phyloP scores from a whole-genome alignment of 2,329 filamentous ascomycete genomes.

The Penicillium aurantiogriseum region DNA sequence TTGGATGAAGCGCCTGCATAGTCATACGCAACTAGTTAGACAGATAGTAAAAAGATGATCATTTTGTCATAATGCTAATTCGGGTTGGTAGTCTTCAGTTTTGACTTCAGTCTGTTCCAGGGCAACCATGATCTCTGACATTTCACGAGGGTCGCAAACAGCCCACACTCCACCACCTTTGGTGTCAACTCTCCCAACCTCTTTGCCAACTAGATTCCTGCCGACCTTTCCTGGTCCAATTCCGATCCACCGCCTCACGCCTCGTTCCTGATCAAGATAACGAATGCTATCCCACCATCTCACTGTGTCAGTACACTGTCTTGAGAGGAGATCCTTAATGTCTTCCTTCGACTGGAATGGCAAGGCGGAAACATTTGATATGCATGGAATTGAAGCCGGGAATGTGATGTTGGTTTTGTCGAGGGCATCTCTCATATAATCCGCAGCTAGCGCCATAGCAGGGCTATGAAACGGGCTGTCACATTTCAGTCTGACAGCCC shows the following conservation, averaged over 20 bases:
- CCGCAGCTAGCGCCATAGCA: slow-evolving; percentile 81
- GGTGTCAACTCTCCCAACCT: slow-evolving; percentile 77
- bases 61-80: neutral
- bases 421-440: slow-evolving; percentile 69
- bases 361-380: slow-evolving; percentile 81
- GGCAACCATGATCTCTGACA: slow-evolving; percentile 65
- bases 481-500: slow-evolving; percentile 80
- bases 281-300: slow-evolving; percentile 92
- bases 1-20: too few relatives aligned
- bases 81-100: neutral
- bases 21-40: too few relatives aligned
- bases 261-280: slow-evolving; percentile 80
- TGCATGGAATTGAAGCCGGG: slow-evolving; percentile 70
- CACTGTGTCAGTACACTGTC: slow-evolving; percentile 87
- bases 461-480: slow-evolving; percentile 90
- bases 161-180: slow-evolving; percentile 94
- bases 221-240: slow-evolving; percentile 94
- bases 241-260: slow-evolving; percentile 81
- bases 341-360: slow-evolving; percentile 73
- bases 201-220: slow-evolving; percentile 88
- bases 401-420: slow-evolving; percentile 66
- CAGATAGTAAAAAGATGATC: neutral
- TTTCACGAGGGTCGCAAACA: slow-evolving; percentile 74
- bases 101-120: slow-evolving; percentile 61
- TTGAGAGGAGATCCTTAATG: slow-evolving; percentile 73